These are phyloP conservation scores for Hygrocybe coccinea DNA, from an alignment of 768 basidiomycete genomes.

Conservation along the genomic window DNA sequence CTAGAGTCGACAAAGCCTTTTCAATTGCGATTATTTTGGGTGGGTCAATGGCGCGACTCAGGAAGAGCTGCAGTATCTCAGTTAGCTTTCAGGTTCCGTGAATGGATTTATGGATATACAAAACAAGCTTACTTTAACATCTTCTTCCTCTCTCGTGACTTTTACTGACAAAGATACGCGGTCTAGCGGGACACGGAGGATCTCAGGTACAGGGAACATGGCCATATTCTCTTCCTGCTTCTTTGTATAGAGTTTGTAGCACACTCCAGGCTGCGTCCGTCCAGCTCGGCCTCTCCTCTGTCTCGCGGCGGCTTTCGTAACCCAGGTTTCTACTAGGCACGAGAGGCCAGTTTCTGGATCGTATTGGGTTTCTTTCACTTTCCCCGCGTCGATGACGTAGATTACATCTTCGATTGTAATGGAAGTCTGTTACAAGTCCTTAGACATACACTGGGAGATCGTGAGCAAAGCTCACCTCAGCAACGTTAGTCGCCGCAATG, in stretches of 20 bases:
- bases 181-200: constrained; percentile 81
- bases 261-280: constrained; percentile 73
- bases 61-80: constrained; percentile 43
- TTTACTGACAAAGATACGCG: constrained; percentile 78
- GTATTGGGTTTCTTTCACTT: constrained; percentile 77
- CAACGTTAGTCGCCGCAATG: constrained; percentile 72
- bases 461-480: constrained; percentile 60
- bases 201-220: constrained; percentile 79
- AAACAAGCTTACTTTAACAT: constrained; percentile 56
- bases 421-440: constrained; percentile 55
- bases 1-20: constrained; percentile 64
- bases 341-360: constrained; percentile 71
- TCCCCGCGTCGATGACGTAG: constrained; percentile 80
- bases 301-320: constrained; percentile 69
- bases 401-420: constrained; percentile 88
- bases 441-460: not conserved
- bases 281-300: constrained; percentile 90
- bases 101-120: not conserved
- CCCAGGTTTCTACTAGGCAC: constrained; percentile 72
- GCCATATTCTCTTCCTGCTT: constrained; percentile 65
- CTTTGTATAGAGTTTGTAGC: constrained; percentile 84
- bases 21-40: constrained; percentile 74
- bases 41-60: constrained; percentile 77
- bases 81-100: too few relatives aligned
- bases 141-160: constrained; percentile 67